Base-by-base conservation (phyloP, 2,329 filamentous ascomycete species). In the Xylariaceae sp. region DNA sequence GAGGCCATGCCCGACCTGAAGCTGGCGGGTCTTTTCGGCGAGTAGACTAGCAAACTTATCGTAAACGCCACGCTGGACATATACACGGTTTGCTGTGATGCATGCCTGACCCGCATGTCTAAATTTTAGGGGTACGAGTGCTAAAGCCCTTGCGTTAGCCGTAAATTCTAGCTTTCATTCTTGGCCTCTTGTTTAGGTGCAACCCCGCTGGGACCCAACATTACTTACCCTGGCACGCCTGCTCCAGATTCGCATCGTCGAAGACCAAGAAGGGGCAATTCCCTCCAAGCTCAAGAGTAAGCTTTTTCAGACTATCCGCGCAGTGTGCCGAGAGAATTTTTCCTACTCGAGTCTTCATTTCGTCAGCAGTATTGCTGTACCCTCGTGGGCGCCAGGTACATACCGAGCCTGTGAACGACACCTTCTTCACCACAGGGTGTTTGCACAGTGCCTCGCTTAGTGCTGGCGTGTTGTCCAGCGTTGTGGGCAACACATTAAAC, bases 341-440 rank as follows among this genome's bases (percentile, higher is more conserved):
- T 3, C 90, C 90, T 0, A 92, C 83, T 0, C 76, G 72, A 0
- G 89, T 90, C 63, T 83, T 85, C 6, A 6, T 5, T 8, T 5
- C 23, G 33, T 64, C 3, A 67, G 51, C 29, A 1, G 18, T 6
- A n/a, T 32, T 5, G 8, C n/a, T 15, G 0, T 10, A 4, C 1
- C 15, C 20, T 10, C 1, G 2, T 20, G 11, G 7, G n/a, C 6
- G 44, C 10, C 2, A 10, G 13, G 35, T 13, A 56, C 65, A 35
- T 54, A 68, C 66, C 15, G 67, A 68, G 15, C 90, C 90, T 0
- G 89, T 93, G 63, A 93, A 94, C 51, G 87, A 88, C 50, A 93
- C 77, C 68, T 92, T 92, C 44, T 75, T 76, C 0, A 80, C 73
- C 0, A 71, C 52, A 0, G 71, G 72, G 52, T 80, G 76, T 23